Conservation (phyloP, 345 rosid species). For the Draba incana region DNA sequence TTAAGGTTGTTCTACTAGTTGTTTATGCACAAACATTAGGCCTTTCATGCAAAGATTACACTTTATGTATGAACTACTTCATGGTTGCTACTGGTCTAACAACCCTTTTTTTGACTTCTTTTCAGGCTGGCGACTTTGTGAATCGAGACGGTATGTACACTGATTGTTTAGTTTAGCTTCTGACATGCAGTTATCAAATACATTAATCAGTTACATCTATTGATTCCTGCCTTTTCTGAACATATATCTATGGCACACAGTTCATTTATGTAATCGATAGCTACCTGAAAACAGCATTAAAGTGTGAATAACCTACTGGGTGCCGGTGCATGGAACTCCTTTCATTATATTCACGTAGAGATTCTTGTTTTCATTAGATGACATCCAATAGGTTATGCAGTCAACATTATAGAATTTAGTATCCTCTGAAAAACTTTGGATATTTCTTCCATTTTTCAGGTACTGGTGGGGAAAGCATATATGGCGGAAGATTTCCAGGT, state of each 20-base stretch:
- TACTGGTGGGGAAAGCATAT: conserved; percentile 91
- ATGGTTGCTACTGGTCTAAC: conserved; percentile 42
- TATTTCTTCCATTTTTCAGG: conserved; percentile 53
- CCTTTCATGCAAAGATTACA: conserved; percentile 48
- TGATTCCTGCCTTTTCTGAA: conserved; percentile 12
- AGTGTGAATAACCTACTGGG: conserved; percentile 14
- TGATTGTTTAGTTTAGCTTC: conserved; percentile 10
- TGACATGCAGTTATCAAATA: conserved; percentile 6
- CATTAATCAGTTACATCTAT: background rate
- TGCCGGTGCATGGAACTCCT: conserved; percentile 18
- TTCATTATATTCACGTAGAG: conserved; percentile 23
- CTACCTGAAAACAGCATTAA: background rate
- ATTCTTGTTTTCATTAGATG: conserved; percentile 22
- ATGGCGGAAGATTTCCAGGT: conserved; percentile 90
- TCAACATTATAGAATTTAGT: conserved; percentile 20
- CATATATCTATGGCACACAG: background rate
- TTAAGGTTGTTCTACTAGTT: conserved; percentile 97
- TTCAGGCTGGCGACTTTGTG: conserved; percentile 96
- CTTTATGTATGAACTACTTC: conserved; percentile 7
- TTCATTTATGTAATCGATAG: conserved; percentile 1
- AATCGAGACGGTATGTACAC: conserved; percentile 83
- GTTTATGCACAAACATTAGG: conserved; percentile 62
- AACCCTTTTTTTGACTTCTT: conserved; percentile 35
- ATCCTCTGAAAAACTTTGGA: conserved; percentile 11
- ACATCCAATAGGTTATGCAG: conserved; percentile 14